Evolutionary conservation across 2,329 filamentous ascomycete species (phyloP).

Genomic region (Ophiostoma himal-ulmi): DNA sequence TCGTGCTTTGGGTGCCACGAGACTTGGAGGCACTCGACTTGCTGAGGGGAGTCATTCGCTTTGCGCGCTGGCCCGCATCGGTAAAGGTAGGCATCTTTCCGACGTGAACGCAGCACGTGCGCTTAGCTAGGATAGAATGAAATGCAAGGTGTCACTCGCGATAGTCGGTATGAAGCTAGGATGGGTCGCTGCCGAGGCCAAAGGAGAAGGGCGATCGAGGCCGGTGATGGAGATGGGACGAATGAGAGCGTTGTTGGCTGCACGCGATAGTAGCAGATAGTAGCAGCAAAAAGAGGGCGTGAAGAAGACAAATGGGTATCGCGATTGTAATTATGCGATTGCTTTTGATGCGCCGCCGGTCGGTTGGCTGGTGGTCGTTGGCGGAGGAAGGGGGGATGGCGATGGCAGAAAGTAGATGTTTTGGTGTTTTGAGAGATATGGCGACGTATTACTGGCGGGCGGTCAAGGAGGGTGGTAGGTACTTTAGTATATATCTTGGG

Average conservation of each 20-base stretch:
- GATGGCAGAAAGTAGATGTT: background rate
- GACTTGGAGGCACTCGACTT: background rate
- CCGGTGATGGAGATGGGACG: background rate
- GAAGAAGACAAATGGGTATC: background rate
- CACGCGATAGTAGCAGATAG: background rate
- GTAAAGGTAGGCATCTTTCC: constrained; percentile 6
- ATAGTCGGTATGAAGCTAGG: background rate
- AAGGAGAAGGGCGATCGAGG: background rate
- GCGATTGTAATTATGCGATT: background rate
- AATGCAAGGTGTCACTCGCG: background rate
- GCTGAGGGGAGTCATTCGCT: constrained; percentile 1
- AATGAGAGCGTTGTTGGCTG: background rate
- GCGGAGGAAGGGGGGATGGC: background rate
- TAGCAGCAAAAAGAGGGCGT: background rate
- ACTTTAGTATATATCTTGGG: background rate
- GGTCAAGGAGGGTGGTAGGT: constrained; percentile 5
- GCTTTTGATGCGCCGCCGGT: background rate
- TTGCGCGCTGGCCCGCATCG: constrained; percentile 14
- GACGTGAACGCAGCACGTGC: constrained; percentile 7
- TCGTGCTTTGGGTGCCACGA: background rate
- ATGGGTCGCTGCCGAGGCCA: background rate
- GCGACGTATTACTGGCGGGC: constrained; percentile 9
- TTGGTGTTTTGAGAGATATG: background rate
- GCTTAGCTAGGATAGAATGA: background rate
- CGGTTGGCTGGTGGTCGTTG: background rate